phyloP scores from a whole-genome alignment of 495 filamentous ascomycete genomes.

The Rusavskia elegans region DNA sequence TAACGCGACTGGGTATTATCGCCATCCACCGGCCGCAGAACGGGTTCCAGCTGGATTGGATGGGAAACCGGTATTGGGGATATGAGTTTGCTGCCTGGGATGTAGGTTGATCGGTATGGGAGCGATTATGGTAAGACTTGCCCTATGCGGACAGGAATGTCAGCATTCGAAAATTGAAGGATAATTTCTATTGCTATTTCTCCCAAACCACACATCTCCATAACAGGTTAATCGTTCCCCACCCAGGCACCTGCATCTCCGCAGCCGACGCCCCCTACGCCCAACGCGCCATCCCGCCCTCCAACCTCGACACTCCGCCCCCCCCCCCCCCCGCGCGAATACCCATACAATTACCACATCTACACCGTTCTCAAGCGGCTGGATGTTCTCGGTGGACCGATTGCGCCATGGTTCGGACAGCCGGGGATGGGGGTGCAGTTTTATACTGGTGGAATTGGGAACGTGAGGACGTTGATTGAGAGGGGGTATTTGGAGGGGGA shows the following conservation, averaged over 20 bases:
- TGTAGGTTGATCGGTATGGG: conserved; percentile 40
- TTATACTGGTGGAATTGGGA: conserved; percentile 6
- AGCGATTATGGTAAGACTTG: conserved; percentile 24
- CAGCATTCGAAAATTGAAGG: no score
- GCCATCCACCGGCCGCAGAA: conserved; percentile 23
- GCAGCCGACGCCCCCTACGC: conserved; percentile 18
- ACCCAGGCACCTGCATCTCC: conserved; percentile 22
- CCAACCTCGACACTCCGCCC: conserved; percentile 24
- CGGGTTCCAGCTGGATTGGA: conserved; percentile 26
- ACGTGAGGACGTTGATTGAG: conserved; percentile 1
- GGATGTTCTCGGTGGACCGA: conserved; percentile 29
- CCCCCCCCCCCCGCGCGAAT: conserved; percentile 19
- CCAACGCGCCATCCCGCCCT: conserved; percentile 32
- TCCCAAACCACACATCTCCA: no score
- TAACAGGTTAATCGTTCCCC: background rate
- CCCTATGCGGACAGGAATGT: no score
- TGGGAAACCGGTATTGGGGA: conserved; percentile 24
- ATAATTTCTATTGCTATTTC: no score
- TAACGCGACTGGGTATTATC: conserved; percentile 17
- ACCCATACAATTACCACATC: conserved; percentile 39
- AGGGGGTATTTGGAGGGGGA: conserved; percentile 2
- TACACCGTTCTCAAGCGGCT: conserved; percentile 32
- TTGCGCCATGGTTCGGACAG: conserved; percentile 42
- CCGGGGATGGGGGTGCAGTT: conserved; percentile 39
- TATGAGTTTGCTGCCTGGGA: conserved; percentile 26